Percentiles rank a stretch among this genome's conserved stretches.
Conservation (phyloP, 148 eudicot species). For the Gaultheria prostrata region DNA sequence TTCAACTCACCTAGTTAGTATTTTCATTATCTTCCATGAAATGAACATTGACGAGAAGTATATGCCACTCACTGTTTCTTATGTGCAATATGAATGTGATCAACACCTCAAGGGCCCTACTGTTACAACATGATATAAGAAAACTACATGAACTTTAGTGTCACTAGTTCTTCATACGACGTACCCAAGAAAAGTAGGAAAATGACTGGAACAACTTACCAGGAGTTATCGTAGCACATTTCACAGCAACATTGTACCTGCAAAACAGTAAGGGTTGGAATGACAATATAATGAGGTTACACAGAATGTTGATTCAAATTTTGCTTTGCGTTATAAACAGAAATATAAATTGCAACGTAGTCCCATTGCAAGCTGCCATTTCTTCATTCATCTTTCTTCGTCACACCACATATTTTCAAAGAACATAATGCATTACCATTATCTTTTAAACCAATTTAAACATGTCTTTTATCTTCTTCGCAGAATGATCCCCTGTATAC, state of each 20-base stretch:
- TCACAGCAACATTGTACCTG: constrained; percentile 81
- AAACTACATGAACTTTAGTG: background rate
- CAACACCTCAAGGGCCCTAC: background rate
- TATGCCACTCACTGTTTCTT: background rate
- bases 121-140: background rate
- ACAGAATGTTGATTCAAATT: background rate
- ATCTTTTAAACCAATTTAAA: background rate
- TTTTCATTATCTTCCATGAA: background rate
- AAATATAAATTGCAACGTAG: background rate
- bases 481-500: background rate
- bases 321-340: background rate
- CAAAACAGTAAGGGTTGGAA: constrained; percentile 6
- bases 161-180: background rate
- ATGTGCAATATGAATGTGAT: background rate
- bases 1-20: background rate
- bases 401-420: background rate
- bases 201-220: constrained; percentile 36
- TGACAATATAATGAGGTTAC: background rate
- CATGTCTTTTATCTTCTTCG: background rate
- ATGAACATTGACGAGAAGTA: background rate
- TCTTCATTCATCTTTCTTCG: background rate
- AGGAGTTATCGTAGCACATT: constrained; percentile 81
- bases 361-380: background rate
- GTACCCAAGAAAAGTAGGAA: background rate
- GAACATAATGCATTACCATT: background rate